Base-by-base conservation (phyloP, 129 eudicot genomes). In the Escallonia herrerae region DNA sequence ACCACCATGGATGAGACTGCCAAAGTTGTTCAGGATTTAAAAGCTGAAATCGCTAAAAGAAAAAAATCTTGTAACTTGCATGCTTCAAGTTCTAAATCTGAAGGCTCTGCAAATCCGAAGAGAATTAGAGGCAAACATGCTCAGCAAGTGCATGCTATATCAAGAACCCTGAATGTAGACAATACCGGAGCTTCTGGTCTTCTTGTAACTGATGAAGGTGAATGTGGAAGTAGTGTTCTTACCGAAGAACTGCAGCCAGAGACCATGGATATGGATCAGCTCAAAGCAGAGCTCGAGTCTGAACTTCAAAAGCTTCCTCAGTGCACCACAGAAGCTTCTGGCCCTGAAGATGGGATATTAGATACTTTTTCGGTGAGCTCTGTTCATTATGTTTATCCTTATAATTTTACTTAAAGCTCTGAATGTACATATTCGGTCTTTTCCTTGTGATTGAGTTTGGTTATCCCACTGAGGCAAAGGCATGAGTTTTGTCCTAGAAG, bases 251-350 rank as follows among this genome's bases (percentile, higher is more conserved):
- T 68, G 15, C 83, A 71, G 41, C 80, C 74, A 60, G 86, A 83
- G 60, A 68, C 60, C 13, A 3, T 58, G 68, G 96, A 83, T 76
- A 85, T 91, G 90, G 87, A 83, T 76, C 88, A 75, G 69, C 69
- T 91, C 56, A 95, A 87, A 76, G 95, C 89, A 4, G 96, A 87
- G 75, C 86, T 91, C 13, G 87, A 87, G 60, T 74, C 79, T n/a
- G 97, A 91, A 62, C 83, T 91, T 3, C 80, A 78, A 63, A 91
- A 91, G 71, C 95, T 91, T 75, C 95, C 82, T 43, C 77, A 72
- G 69, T 59, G 80, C 55, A 55, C 73, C 43, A 10, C 58, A 1
- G 83, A 83, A 55, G 66, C 48, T 60, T 69, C 70, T 53, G 70
- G 58, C 56, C 56, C 60, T 13, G 79, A 66, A 46, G 70, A 40